Percentiles rank a stretch among this genome's conserved stretches.
Conservation (phyloP, 139 green algal species). For the Asterochloris erici region DNA sequence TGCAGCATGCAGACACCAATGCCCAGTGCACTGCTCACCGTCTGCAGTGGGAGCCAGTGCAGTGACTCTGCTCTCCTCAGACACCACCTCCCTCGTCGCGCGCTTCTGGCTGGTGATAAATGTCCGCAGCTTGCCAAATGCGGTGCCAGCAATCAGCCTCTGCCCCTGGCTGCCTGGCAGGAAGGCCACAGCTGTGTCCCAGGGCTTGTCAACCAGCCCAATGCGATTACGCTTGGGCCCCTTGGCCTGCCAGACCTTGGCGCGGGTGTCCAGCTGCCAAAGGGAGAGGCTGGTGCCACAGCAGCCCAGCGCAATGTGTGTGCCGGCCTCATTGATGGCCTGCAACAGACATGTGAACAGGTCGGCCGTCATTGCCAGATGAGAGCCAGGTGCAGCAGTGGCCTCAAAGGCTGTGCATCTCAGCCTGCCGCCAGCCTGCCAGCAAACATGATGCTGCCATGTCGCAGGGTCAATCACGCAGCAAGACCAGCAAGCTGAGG, state of each 20-base stretch:
- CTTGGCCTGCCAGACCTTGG: conserved; percentile 24
- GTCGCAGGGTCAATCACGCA: background rate
- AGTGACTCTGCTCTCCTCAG: conserved; percentile 13
- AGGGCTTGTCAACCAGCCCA: conserved; percentile 33
- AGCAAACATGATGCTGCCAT: background rate
- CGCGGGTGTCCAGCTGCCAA: background rate
- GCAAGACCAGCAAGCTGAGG: background rate
- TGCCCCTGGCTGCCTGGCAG: conserved; percentile 10
- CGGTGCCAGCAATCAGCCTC: conserved; percentile 34
- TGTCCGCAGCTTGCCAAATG: conserved; percentile 39
- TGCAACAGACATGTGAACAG: background rate
- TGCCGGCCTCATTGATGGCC: background rate
- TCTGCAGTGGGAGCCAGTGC: conserved; percentile 3
- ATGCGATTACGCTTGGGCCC: conserved; percentile 41
- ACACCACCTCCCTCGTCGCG: conserved; percentile 2
- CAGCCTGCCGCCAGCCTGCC: too few species aligned
- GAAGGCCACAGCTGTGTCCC: conserved; percentile 19
- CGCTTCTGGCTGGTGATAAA: conserved; percentile 28
- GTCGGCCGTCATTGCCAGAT: background rate
- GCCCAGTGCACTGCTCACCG: background rate
- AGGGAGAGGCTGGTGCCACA: conserved; percentile 4
- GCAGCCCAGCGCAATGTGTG: conserved; percentile 9
- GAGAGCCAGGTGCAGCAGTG: background rate
- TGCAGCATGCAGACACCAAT: background rate
- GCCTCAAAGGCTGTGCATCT: background rate